These are phyloP conservation scores for Pyrus betulifolia DNA, from an alignment of 306 rosid species.

Conservation along the genomic window DNA sequence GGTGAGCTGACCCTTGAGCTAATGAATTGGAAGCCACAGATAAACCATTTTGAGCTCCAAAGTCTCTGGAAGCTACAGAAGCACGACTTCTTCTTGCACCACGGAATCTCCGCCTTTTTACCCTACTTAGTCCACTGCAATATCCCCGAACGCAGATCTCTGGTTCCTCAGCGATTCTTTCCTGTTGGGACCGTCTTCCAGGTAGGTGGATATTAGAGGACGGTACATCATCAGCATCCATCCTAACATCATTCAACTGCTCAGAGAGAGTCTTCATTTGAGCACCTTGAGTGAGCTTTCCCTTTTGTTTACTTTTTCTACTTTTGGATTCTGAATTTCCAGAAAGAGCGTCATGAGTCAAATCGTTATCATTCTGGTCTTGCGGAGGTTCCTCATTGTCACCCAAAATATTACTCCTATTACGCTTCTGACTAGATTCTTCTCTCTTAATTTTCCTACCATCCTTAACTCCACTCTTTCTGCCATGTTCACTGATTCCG, in stretches of 20 bases:
- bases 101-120: slow-evolving; percentile 67
- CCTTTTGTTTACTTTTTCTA: slow-evolving; percentile 59
- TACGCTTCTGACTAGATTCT: slow-evolving; percentile 63
- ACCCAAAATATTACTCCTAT: slow-evolving; percentile 46
- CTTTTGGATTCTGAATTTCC: slow-evolving; percentile 61
- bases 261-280: slow-evolving; percentile 70
- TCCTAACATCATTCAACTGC: slow-evolving; percentile 53
- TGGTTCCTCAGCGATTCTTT: slow-evolving; percentile 48
- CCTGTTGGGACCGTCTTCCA: slow-evolving; percentile 47
- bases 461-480: slow-evolving; percentile 55
- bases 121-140: slow-evolving; percentile 59
- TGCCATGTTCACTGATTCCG: slow-evolving; percentile 46
- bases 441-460: slow-evolving; percentile 64
- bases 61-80: slow-evolving; percentile 60
- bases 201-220: slow-evolving; percentile 62
- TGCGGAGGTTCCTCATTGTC: slow-evolving; percentile 44
- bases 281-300: slow-evolving; percentile 50
- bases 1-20: slow-evolving; percentile 49
- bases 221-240: slow-evolving; percentile 76
- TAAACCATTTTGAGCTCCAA: slow-evolving; percentile 64
- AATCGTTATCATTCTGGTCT: slow-evolving; percentile 39
- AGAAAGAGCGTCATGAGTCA: slow-evolving; percentile 43
- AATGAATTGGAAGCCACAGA: slow-evolving; percentile 89
- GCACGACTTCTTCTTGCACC: slow-evolving; percentile 60
- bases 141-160: slow-evolving; percentile 46